A percentile compares a stretch with the other conserved stretches of the same genome.
phyloP scores from a whole-genome alignment of 176 grass and related monocot genomes.

The Rhynchospora breviuscula region DNA sequence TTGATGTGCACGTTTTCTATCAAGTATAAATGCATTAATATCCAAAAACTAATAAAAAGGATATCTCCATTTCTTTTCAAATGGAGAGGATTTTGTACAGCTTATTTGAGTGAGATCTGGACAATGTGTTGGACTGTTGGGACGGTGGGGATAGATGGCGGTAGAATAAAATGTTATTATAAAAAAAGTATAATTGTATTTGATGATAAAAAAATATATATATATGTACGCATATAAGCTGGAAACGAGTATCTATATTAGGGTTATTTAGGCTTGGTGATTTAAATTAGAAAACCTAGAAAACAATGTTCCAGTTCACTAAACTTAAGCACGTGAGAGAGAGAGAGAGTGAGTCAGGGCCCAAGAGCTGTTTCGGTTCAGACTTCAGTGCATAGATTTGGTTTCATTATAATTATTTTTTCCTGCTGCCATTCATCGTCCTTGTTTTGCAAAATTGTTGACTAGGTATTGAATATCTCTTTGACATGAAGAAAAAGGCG shows the following conservation, averaged over 20 bases:
- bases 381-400: background rate
- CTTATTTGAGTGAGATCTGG: constrained; percentile 5
- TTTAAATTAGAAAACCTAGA: background rate
- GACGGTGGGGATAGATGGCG: constrained; percentile 13
- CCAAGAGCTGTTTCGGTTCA: background rate
- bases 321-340: background rate
- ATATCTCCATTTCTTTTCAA: background rate
- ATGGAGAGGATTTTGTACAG: background rate
- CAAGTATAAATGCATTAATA: too few relatives aligned
- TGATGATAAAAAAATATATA: background rate
- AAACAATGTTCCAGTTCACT: constrained; percentile 5
- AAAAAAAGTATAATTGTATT: background rate
- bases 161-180: background rate
- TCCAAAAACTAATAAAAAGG: background rate
- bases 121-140: constrained; percentile 9
- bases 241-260: background rate
- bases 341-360: background rate
- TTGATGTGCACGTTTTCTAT: too few relatives aligned
- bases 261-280: too few relatives aligned
- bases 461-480: background rate
- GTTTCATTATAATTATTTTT: background rate
- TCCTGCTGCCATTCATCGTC: background rate
- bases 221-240: background rate
- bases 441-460: background rate
- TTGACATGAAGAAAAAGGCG: background rate